Evolutionary conservation across 345 rosid genomes (phyloP), one percentile per base, ranked within the genome.

Genomic region (Dimocarpus longan): DNA sequence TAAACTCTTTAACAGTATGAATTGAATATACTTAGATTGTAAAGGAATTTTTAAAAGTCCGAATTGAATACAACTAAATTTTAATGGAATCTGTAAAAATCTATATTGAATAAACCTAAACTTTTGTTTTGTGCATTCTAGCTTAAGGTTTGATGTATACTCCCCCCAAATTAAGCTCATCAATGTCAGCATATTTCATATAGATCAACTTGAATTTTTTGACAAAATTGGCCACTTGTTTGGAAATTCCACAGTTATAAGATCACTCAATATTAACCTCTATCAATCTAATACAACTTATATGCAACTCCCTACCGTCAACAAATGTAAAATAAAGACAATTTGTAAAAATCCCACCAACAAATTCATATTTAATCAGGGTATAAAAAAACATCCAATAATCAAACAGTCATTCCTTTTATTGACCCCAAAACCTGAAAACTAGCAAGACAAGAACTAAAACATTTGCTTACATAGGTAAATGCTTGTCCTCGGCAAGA

Each of bases 401-500:
- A 4, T 18, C 16, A 74, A 59, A 74, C 39, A 11, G 24, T 4
- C 42, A 42, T 21, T 54, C 57, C 32, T 26, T n/a, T 6, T 16
- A 60, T 60, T 12, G 57, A 11, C 7, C 7, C 54, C 54, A 69
- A 60, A 69, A 5, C 6, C 16, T 10, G 72, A 43, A 44, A 37
- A 69, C 3, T n/a, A 68, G 12, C 10, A n/a, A 4, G 18, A 4
- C 28, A 0, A 68, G 72, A 40, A 69, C 8, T 37, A 28, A 22
- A 28, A 10, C 26, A 10, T 64, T 64, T 63, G 10, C 94, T 88
- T 87, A 96, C 99, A 96, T 94, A 3, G 95, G 90, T 56, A 94
- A 57, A 81, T 94, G 98, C 88, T 97, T 97, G 75, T 97, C 98
- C 78, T 97, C 99, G 0, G 98, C 98, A 54, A 97, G 94, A 83